These are phyloP conservation scores for Saccharomycopsis sp. DNA, from an alignment of 805 yeast species.

Conservation along the genomic window DNA sequence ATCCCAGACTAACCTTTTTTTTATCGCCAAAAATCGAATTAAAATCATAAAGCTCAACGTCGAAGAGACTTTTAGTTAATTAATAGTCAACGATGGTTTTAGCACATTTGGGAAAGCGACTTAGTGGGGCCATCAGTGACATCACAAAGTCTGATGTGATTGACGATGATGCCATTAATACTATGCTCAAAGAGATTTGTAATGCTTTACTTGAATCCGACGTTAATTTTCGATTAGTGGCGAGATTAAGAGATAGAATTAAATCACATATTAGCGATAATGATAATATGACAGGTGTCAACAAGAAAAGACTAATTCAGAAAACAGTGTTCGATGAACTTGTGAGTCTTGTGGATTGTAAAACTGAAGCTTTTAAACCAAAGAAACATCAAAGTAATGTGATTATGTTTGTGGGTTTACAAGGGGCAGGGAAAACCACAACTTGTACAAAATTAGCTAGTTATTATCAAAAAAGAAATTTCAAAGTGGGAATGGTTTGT, in stretches of 20 bases:
- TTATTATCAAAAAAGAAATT: constrained; percentile 86
- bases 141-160: constrained; percentile 50
- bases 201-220: constrained; percentile 90
- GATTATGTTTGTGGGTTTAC: constrained; percentile 96
- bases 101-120: constrained; percentile 62
- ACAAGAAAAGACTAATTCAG: constrained; percentile 73
- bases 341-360: constrained; percentile 72
- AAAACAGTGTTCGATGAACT: constrained; percentile 92
- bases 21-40: too few relatives aligned
- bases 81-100: constrained; percentile 24
- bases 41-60: too few relatives aligned
- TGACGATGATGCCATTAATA: constrained; percentile 51
- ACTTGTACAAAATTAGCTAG: constrained; percentile 95
- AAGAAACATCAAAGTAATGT: constrained; percentile 71
- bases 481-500: constrained; percentile 92
- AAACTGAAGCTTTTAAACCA: constrained; percentile 59
- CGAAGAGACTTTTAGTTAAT: too few relatives aligned
- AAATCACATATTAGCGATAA: constrained; percentile 43
- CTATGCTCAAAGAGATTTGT: constrained; percentile 77
- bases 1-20: too few relatives aligned
- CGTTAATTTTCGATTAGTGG: constrained; percentile 80
- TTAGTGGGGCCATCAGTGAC: constrained; percentile 61
- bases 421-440: constrained; percentile 98
- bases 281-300: constrained; percentile 43
- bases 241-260: constrained; percentile 63